A percentile compares a stretch with the other conserved stretches of the same genome.
These are phyloP conservation scores for Colletotrichum lindemuthianum DNA, from an alignment of 2,329 filamentous ascomycete genomes.

Conservation along the genomic window DNA sequence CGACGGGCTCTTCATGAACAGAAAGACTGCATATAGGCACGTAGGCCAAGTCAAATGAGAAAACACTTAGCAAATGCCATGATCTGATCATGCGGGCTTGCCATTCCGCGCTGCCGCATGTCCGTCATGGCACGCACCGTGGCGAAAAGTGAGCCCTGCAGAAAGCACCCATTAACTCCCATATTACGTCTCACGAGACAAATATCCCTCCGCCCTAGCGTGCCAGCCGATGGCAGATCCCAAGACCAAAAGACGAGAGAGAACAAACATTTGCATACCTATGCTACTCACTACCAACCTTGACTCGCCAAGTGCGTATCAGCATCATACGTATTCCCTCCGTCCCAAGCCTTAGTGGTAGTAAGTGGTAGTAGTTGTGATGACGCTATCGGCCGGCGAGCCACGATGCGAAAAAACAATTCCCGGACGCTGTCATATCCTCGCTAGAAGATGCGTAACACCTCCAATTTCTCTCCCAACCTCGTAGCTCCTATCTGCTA, in stretches of 20 bases:
- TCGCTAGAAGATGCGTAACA: not conserved
- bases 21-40: not conserved
- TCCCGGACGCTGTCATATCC: too few relatives aligned
- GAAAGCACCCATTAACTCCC: not conserved
- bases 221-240: slow-evolving; percentile 22
- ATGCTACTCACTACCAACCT: too few relatives aligned
- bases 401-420: slow-evolving; percentile 1
- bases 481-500: not conserved
- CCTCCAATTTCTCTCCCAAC: not conserved
- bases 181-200: not conserved
- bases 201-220: slow-evolving; percentile 12
- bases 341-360: too few relatives aligned
- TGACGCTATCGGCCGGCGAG: slow-evolving; percentile 5
- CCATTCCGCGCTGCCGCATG: not conserved
- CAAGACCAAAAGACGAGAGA: not conserved
- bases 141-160: not conserved
- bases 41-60: too few relatives aligned
- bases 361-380: too few relatives aligned
- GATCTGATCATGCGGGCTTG: not conserved
- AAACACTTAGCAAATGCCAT: not conserved
- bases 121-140: not conserved
- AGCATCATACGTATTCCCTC: too few relatives aligned
- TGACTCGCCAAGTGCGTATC: too few relatives aligned
- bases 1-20: too few relatives aligned
- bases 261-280: too few relatives aligned